phyloP scores from a whole-genome alignment of 305 asterid genomes.

The Fraxinus xanthoxyloides region DNA sequence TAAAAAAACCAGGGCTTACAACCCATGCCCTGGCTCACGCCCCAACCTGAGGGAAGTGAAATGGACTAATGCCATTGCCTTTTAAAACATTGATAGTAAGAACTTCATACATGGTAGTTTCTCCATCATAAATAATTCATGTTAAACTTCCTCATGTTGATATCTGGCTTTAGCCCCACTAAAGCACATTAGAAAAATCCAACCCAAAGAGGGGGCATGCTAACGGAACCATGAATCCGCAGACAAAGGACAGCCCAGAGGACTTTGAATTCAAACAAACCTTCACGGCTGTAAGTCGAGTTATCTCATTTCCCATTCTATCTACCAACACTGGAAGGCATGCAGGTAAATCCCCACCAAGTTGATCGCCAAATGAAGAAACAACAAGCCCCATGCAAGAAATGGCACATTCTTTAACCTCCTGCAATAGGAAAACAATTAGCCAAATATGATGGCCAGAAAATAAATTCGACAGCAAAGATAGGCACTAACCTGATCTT shows the following conservation, averaged over 20 bases:
- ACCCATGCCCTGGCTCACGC: neutral
- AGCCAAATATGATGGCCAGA: conserved; percentile 23
- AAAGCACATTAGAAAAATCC: neutral
- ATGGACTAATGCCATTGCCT: neutral
- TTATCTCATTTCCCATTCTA: conserved; percentile 98
- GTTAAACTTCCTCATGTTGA: conserved; percentile 4
- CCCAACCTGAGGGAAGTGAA: neutral
- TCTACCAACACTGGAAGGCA: conserved; percentile 99
- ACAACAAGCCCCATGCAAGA: conserved; percentile 98
- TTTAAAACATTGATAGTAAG: neutral
- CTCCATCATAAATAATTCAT: conserved; percentile 6
- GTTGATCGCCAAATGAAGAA: conserved; percentile 96
- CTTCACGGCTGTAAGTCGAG: conserved; percentile 99
- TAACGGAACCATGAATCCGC: conserved; percentile 14
- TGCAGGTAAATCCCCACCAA: conserved; percentile 64
- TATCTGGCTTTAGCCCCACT: neutral
- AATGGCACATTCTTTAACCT: conserved; percentile 98
- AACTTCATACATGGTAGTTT: neutral
- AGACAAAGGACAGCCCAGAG: conserved; percentile 10
- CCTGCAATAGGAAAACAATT: conserved; percentile 51
- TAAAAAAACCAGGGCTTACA: neutral
- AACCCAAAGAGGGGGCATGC: conserved; percentile 16
- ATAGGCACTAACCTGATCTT: conserved; percentile 78
- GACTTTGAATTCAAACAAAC: conserved; percentile 40
- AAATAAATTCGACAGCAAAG: conserved; percentile 16